Percentiles rank a stretch among this genome's conserved stretches.
Conservation (phyloP, 2,329 filamentous ascomycete genomes). For the Fusarium continuum region DNA sequence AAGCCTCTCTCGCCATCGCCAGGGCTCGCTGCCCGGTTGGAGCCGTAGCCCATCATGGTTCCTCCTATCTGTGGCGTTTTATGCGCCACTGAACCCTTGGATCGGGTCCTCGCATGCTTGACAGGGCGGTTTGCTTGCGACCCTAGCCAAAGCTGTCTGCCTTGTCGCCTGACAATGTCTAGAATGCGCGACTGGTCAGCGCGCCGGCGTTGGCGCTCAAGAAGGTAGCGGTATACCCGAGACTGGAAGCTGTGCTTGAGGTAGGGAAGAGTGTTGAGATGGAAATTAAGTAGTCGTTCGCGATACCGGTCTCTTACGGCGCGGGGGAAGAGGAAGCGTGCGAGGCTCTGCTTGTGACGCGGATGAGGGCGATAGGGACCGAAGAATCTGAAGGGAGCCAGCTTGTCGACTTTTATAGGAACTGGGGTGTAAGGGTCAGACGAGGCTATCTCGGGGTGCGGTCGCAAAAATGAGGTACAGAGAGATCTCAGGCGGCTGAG, state of each 20-base stretch:
- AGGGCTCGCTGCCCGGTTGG: conserved; percentile 42
- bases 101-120: conserved; percentile 48
- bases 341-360: conserved; percentile 58
- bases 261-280: conserved; percentile 76
- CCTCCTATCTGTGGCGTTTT: conserved; percentile 44
- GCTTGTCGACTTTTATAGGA: conserved; percentile 42
- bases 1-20: conserved; percentile 68
- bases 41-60: conserved; percentile 43
- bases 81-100: conserved; percentile 42
- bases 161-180: conserved; percentile 53
- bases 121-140: conserved; percentile 41
- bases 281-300: conserved; percentile 74
- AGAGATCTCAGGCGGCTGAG: conserved; percentile 40
- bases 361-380: conserved; percentile 48
- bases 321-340: conserved; percentile 76
- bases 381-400: conserved; percentile 58
- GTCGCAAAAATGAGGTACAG: background rate
- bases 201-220: conserved; percentile 69
- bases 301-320: conserved; percentile 69
- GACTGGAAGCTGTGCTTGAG: conserved; percentile 78
- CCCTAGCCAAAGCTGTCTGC: conserved; percentile 58
- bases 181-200: conserved; percentile 58
- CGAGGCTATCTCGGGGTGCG: conserved; percentile 16
- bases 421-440: conserved; percentile 12
- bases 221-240: conserved; percentile 77